Evolutionary conservation across 2,329 filamentous ascomycete genomes (phyloP), one percentile per base, ranked within the genome.

Genomic region (Calonectria pseudoreteaudii): DNA sequence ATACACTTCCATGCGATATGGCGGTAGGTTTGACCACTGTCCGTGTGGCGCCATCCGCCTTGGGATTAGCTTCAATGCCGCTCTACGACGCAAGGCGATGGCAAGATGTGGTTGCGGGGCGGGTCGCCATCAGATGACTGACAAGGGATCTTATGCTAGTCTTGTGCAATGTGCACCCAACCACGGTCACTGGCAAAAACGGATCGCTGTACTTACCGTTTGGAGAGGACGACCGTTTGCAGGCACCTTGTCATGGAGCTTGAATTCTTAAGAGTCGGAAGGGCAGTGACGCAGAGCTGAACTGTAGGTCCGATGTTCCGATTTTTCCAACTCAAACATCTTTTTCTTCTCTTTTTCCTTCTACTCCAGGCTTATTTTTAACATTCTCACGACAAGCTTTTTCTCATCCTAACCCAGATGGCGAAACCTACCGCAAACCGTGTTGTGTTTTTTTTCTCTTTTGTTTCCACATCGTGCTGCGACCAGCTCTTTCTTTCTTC

Each of bases 81-180:
- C 71, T 53, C 34, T 73, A 70, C 65, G 50, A 41, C n/a, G 26
- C 38, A 30, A 26, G 30, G 16, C 31, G 28, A 50, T 49, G 41
- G 41, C 41, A 44, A 44, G 41, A 44, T 18, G 41, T 44, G 41
- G n/a, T n/a, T 44, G 41, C 18, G 41, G 41, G 41, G 41, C 41
- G 3, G 18, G 41, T n/a, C 41, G 41, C 41, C 16, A 60, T 73
- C 66, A 73, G 50, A 69, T 70, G 71, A 73, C 34, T 34, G 44
- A 53, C 70, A 8, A 47, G 18, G 36, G 53, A 30, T 65, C 53
- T 70, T 60, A 52, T 66, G 69, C 53, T 23, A 18, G 8, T 11
- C 4, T 62, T 62, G 36, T 62, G 53, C 53, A 62, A 64, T 64
- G 26, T 65, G 41, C 60, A 65, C 28, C 60, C 38, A 65, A 34